A percentile compares a stretch with the other conserved stretches of the same genome.
Conservation (phyloP, 1,284 basidiomycete genomes). For the Irpex sp. region DNA sequence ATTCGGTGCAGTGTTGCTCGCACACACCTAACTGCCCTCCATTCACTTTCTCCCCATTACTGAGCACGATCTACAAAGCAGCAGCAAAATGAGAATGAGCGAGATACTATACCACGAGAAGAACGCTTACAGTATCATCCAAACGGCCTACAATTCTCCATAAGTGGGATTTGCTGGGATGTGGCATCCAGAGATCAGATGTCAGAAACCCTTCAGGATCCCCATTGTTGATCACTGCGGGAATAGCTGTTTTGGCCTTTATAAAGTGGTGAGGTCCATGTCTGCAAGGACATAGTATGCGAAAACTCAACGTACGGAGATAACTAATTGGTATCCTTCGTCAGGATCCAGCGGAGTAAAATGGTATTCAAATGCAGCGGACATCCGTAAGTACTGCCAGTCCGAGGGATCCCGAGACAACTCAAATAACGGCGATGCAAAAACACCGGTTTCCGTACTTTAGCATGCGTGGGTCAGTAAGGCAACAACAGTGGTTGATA, state of each 20-base stretch:
- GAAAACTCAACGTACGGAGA: background rate
- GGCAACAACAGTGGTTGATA: background rate
- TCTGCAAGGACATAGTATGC: background rate
- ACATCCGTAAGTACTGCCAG: conserved; percentile 24
- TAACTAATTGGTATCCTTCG: background rate
- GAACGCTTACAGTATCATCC: conserved; percentile 21
- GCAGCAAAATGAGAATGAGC: background rate
- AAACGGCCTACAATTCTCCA: background rate
- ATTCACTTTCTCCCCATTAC: conserved; percentile 46
- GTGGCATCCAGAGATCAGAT: conserved; percentile 25
- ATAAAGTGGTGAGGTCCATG: background rate
- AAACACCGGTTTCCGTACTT: background rate
- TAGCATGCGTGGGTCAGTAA: background rate
- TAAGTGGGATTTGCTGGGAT: conserved; percentile 8
- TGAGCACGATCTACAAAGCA: conserved; percentile 44
- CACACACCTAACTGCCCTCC: background rate
- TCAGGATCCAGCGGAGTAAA: background rate
- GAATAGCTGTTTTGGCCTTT: background rate
- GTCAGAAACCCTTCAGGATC: conserved; percentile 8
- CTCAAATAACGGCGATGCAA: background rate
- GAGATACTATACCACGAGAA: background rate
- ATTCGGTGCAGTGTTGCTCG: background rate
- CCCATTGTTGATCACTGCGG: background rate
- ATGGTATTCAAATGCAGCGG: background rate
- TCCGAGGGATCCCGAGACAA: conserved; percentile 10